Evolutionary conservation across 1,284 basidiomycete species (phyloP), one percentile per base, ranked within the genome.

Genomic region (Rhodofomes roseus): DNA sequence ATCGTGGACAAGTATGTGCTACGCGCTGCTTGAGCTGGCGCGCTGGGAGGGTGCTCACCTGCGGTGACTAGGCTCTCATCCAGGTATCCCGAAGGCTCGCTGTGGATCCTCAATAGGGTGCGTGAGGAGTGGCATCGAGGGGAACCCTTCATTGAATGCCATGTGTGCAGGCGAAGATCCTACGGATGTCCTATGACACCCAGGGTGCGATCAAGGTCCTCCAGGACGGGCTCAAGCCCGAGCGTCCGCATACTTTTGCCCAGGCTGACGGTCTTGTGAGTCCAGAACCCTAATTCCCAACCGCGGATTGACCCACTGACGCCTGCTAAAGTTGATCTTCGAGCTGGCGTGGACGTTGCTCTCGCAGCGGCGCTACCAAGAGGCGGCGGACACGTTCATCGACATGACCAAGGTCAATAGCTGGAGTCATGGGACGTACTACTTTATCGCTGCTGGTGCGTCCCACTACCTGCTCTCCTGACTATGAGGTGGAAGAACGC

Each of bases 401-500:
- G 77, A 75, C 57, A 76, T 92, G 64, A 86, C 83, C 2, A 79
- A 83, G 64, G 67, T 90, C 60, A 92, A 90, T 66, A 84, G 76
- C 58, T 92, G 89, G 88, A 87, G 85, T 67, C 89, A 89, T 56
- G 87, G 81, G 2, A 91, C 90, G 6, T 92, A 92, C 70, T 84
- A 86, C 62, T 89, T 87, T 69, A 81, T 91, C 37, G 85, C 87
- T 22, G 89, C 85, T 29, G 86, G 85, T 82, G 57, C 6, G 70
- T 60, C 9, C 16, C 6, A 31, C 20, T 36, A 7, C 34, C 34
- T 12, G 16, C 3, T 14, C 16, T 39, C 14, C 16, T 14, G n/a
- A n/a, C n/a, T n/a, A n/a, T n/a, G n/a, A n/a, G n/a, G n/a, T n/a
- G n/a, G n/a, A n/a, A 14, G 31, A 34, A 34, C 4, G 31, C 31